Evolutionary conservation across 2,329 filamentous ascomycete genomes (phyloP), one percentile per base, ranked within the genome.

Genomic region (Aspergillus sp.): DNA sequence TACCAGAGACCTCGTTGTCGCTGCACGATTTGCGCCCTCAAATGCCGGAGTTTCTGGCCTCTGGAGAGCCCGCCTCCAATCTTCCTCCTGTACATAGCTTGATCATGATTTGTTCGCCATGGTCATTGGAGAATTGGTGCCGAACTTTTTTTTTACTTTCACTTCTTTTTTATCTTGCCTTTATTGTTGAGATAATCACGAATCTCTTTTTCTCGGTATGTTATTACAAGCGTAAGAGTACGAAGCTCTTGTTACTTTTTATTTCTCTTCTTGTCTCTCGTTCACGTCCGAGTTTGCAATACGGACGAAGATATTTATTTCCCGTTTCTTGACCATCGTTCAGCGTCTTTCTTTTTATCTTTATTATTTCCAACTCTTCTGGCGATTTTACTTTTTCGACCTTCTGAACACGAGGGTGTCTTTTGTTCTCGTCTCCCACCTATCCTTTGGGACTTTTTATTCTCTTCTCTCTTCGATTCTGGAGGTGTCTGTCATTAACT

Each of bases 121-220:
- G 19, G 19, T 19, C 19, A 19, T 19, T 19, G 19, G 19, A 4
- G 19, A 19, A 19, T 19, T 19, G 19, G 19, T 19, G 19, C 19
- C 19, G 31, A n/a, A 32, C 31, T 12, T 27, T 42, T 27, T 41
- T 33, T 30, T 33, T 41, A 27, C 46, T 30, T 34, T 49, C 27
- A 29, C 29, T 27, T 44, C 47, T 42, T 29, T 43, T 41, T 30
- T 26, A 12, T 11, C 26, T 26, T 32, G 43, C 41, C 48, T 44
- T 36, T 48, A 42, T 37, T 46, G 46, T 52, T 49, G 48, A 49
- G 52, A 50, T 52, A 47, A 45, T 64, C 58, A 65, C 60, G 61
- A 64, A 61, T 62, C 50, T 64, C 55, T 62, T 63, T 64, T 53
- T 45, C 53, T 57, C 52, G 51, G 49, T 49, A 47, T 53, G 50